phyloP scores from a whole-genome alignment of 2,329 filamentous ascomycete species.

The Penicillium vulpinum region DNA sequence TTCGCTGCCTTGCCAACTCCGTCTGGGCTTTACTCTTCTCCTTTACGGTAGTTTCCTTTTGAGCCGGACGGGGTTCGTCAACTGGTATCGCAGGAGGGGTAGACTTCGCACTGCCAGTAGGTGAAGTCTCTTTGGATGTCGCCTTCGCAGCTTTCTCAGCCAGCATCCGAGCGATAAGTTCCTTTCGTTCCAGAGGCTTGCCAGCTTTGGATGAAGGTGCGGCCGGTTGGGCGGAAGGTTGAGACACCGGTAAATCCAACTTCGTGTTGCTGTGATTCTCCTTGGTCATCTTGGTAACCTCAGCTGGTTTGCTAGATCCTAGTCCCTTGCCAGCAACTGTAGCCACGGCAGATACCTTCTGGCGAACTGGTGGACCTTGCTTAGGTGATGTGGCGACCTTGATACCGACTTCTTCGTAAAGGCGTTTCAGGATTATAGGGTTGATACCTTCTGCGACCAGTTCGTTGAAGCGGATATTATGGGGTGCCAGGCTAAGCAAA shows the following conservation, averaged over 20 bases:
- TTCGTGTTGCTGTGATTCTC: neutral
- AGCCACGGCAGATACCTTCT: neutral
- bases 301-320: neutral
- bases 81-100: slow-evolving; percentile 9
- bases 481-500: slow-evolving; percentile 60
- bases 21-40: slow-evolving; percentile 65
- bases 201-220: slow-evolving; percentile 13
- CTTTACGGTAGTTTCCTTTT: slow-evolving; percentile 34
- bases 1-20: slow-evolving; percentile 73
- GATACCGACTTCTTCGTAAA: slow-evolving; percentile 70
- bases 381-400: slow-evolving; percentile 32
- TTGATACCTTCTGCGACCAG: slow-evolving; percentile 74
- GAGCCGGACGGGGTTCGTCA: slow-evolving; percentile 4
- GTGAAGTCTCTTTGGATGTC: slow-evolving; percentile 16
- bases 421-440: slow-evolving; percentile 57
- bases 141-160: slow-evolving; percentile 68
- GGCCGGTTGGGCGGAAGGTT: slow-evolving; percentile 12
- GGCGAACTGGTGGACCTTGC: neutral
- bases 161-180: slow-evolving; percentile 72
- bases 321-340: neutral
- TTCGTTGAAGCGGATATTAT: slow-evolving; percentile 72
- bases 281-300: neutral
- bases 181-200: slow-evolving; percentile 66
- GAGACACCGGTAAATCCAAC: neutral
- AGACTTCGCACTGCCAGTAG: slow-evolving; percentile 3